Evolutionary conservation across 345 rosid genomes (phyloP).

Genomic region (Arabidopsis thaliana): DNA sequence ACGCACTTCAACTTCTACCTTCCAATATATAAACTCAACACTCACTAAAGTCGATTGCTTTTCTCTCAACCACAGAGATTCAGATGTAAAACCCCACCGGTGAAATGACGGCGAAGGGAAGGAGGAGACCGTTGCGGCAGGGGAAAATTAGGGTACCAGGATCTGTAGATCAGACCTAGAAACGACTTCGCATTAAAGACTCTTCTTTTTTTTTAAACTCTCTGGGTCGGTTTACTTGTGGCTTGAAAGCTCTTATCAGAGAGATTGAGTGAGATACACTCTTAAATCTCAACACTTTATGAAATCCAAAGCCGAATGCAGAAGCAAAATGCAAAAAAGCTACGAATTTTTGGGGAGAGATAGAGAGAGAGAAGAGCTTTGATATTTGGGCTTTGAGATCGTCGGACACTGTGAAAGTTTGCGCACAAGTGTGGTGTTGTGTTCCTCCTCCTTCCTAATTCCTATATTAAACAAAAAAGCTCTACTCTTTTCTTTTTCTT

Average conservation of each 20-base stretch:
- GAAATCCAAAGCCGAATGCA: conserved; percentile 24
- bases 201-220: not conserved
- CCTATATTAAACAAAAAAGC: not conserved
- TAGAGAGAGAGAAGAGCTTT: conserved; percentile 31
- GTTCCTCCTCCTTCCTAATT: conserved; percentile 21
- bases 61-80: conserved; percentile 22
- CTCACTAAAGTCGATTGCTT: conserved; percentile 17
- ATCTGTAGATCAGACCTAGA: conserved; percentile 42
- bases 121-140: conserved; percentile 52
- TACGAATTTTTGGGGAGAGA: not conserved
- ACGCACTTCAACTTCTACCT: conserved; percentile 17
- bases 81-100: conserved; percentile 11
- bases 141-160: conserved; percentile 45
- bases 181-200: conserved; percentile 14
- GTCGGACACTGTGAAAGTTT: conserved; percentile 43
- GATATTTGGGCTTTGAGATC: conserved; percentile 38
- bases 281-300: conserved; percentile 31
- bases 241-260: conserved; percentile 20
- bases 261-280: conserved; percentile 38
- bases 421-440: conserved; percentile 28
- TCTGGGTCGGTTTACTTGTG: conserved; percentile 14
- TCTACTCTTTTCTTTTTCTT: not conserved
- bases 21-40: not conserved
- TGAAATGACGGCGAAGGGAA: conserved; percentile 18
- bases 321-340: conserved; percentile 37